A percentile compares a stretch with the other conserved stretches of the same genome.
Conservation (phyloP, 306 rosid species). For the Aeschynomene evenia region DNA sequence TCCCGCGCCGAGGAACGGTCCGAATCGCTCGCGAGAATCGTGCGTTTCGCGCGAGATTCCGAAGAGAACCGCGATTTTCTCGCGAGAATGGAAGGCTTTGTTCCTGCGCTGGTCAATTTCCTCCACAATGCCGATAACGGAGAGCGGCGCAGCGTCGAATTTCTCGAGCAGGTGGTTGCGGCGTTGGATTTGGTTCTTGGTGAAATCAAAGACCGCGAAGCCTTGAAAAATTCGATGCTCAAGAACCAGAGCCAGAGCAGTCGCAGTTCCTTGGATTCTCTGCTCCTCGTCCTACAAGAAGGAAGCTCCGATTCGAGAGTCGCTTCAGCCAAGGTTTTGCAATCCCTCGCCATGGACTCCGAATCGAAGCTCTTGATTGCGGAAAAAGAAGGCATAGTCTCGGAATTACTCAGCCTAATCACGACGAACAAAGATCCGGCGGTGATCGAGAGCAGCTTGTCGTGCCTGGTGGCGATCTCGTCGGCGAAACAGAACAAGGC, state of each 20-base stretch:
- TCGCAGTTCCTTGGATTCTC: constrained; percentile 34
- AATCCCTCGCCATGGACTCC: constrained; percentile 44
- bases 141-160: constrained; percentile 21
- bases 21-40: constrained; percentile 47
- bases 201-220: constrained; percentile 44
- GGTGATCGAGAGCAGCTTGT: constrained; percentile 53
- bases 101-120: constrained; percentile 45
- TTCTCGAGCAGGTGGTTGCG: constrained; percentile 47
- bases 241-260: constrained; percentile 19
- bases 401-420: constrained; percentile 48
- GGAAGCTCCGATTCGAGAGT: constrained; percentile 50
- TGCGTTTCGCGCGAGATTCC: constrained; percentile 54
- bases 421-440: constrained; percentile 47
- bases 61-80: constrained; percentile 62
- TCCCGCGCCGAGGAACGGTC: not conserved
- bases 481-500: constrained; percentile 49
- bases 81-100: constrained; percentile 44
- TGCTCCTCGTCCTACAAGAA: constrained; percentile 50
- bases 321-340: constrained; percentile 57
- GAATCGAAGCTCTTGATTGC: constrained; percentile 67
- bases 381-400: constrained; percentile 55
- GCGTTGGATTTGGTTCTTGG: constrained; percentile 44
- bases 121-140: constrained; percentile 55
- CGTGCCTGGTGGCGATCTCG: constrained; percentile 61
- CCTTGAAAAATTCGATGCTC: constrained; percentile 37